Percentiles rank a stretch among this genome's conserved stretches.
Conservation (phyloP, 805 yeast genomes). For the Cyberlindnera xishuangbannaensis region DNA sequence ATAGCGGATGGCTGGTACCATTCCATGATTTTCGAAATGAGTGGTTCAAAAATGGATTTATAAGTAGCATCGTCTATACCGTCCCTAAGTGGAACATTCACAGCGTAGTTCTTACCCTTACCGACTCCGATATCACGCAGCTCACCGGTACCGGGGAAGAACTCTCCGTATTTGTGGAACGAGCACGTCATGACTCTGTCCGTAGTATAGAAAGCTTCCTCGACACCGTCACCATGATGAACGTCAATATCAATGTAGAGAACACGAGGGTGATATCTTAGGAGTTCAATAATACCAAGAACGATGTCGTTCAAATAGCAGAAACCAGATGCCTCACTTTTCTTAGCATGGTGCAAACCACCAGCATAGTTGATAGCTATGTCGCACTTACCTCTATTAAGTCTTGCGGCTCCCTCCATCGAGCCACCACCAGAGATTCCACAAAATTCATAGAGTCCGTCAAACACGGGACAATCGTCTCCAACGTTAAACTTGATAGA, state of each 20-base stretch:
- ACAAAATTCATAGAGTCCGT: conserved; percentile 70
- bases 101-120: conserved; percentile 74
- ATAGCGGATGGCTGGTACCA: conserved; percentile 95
- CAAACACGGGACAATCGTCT: conserved; percentile 86
- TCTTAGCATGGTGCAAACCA: conserved; percentile 90
- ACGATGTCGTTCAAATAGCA: conserved; percentile 91
- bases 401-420: conserved; percentile 81
- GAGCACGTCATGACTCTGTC: conserved; percentile 89
- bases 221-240: conserved; percentile 95
- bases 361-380: conserved; percentile 93
- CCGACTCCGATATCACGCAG: conserved; percentile 80
- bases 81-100: conserved; percentile 83
- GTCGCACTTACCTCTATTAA: conserved; percentile 78
- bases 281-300: conserved; percentile 69
- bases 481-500: conserved; percentile 92
- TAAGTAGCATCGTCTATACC: conserved; percentile 86
- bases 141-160: conserved; percentile 92
- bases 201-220: conserved; percentile 88
- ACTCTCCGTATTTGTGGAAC: conserved; percentile 89
- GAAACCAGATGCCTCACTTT: conserved; percentile 84
- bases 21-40: conserved; percentile 67
- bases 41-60: conserved; percentile 84
- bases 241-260: conserved; percentile 85
- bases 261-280: conserved; percentile 81
- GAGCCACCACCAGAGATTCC: conserved; percentile 85